These are phyloP conservation scores for Pseudopyricularia javanii DNA, from an alignment of 2,329 filamentous ascomycete genomes.

Conservation along the genomic window DNA sequence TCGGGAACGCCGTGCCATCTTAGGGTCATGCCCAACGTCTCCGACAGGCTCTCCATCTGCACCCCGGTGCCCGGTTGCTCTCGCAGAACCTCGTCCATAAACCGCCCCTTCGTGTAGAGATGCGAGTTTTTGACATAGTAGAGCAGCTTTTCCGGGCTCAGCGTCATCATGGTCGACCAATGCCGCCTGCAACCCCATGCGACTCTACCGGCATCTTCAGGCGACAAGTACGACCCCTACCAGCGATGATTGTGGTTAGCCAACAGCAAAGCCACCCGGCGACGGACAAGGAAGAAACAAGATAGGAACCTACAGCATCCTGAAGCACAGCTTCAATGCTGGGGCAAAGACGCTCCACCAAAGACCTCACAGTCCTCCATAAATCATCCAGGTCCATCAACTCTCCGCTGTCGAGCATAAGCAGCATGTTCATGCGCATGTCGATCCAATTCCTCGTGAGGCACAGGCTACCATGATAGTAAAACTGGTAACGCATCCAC, in stretches of 20 bases:
- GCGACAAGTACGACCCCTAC: slow-evolving; percentile 11
- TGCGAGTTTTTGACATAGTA: slow-evolving; percentile 33
- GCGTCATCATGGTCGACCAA: slow-evolving; percentile 29
- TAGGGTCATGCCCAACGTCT: slow-evolving; percentile 6
- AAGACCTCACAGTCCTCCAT: slow-evolving; percentile 28
- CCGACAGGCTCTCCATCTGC: slow-evolving; percentile 29
- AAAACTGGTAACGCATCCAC: slow-evolving; percentile 42
- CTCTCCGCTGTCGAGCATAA: slow-evolving; percentile 28
- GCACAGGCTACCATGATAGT: slow-evolving; percentile 32
- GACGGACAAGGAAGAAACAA: too few relatives aligned
- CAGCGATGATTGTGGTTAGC: background rate
- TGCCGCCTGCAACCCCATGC: slow-evolving; percentile 15
- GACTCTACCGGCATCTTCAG: slow-evolving; percentile 11
- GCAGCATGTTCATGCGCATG: slow-evolving; percentile 28
- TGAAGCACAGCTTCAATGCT: slow-evolving; percentile 24
- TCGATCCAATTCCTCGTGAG: slow-evolving; percentile 16
- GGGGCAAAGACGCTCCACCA: slow-evolving; percentile 32
- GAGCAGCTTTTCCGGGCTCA: slow-evolving; percentile 35
- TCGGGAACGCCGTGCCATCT: slow-evolving; percentile 4
- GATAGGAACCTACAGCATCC: slow-evolving; percentile 16
- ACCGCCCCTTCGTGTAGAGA: slow-evolving; percentile 29
- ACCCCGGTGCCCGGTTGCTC: slow-evolving; percentile 28
- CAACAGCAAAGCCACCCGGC: background rate
- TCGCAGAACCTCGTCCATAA: slow-evolving; percentile 27
- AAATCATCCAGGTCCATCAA: slow-evolving; percentile 32